Evolutionary conservation across 176 grass and related monocot genomes (phyloP).

Genomic region (Lolium perenne): DNA sequence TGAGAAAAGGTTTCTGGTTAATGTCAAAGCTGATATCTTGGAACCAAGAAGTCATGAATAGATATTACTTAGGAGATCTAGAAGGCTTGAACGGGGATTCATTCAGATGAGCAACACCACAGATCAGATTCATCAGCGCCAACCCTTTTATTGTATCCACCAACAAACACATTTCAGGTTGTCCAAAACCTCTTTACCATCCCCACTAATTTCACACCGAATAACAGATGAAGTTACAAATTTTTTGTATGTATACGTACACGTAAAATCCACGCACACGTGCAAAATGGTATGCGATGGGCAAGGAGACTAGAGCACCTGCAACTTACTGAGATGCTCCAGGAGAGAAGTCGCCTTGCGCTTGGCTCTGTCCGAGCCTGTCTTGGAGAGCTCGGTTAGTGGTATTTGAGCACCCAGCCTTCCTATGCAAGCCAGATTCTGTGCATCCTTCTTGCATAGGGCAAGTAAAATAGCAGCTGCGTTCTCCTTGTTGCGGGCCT

Average conservation of each 20-base stretch:
- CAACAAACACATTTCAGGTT: slow-evolving; percentile 32
- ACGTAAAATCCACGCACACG: slow-evolving; percentile 50
- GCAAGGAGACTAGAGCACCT: slow-evolving; percentile 62
- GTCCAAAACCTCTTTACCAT: slow-evolving; percentile 49
- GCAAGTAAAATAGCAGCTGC: slow-evolving; percentile 87
- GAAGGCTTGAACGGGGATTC: slow-evolving; percentile 21
- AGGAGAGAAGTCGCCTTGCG: slow-evolving; percentile 91
- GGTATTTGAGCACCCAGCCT: slow-evolving; percentile 91
- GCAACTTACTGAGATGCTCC: slow-evolving; percentile 90
- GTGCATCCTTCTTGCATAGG: slow-evolving; percentile 92
- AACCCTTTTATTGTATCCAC: slow-evolving; percentile 41
- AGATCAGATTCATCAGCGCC: slow-evolving; percentile 31
- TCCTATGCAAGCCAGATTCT: slow-evolving; percentile 87
- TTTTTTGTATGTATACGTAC: slow-evolving; percentile 47
- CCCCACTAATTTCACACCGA: slow-evolving; percentile 60
- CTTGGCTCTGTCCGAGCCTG: slow-evolving; percentile 91
- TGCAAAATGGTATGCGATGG: slow-evolving; percentile 47
- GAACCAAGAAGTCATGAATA: slow-evolving; percentile 34
- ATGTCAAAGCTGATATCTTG: slow-evolving; percentile 43
- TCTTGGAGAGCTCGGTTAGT: slow-evolving; percentile 83
- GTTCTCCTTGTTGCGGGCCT: slow-evolving; percentile 93
- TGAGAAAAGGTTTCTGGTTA: slow-evolving; percentile 36
- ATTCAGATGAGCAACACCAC: slow-evolving; percentile 28
- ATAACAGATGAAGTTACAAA: slow-evolving; percentile 46
- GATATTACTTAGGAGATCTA: slow-evolving; percentile 21